Evolutionary conservation across 1,284 basidiomycete genomes (phyloP), one percentile per base, ranked within the genome.

Genomic region (Apiotrichum mycotoxinovorans): DNA sequence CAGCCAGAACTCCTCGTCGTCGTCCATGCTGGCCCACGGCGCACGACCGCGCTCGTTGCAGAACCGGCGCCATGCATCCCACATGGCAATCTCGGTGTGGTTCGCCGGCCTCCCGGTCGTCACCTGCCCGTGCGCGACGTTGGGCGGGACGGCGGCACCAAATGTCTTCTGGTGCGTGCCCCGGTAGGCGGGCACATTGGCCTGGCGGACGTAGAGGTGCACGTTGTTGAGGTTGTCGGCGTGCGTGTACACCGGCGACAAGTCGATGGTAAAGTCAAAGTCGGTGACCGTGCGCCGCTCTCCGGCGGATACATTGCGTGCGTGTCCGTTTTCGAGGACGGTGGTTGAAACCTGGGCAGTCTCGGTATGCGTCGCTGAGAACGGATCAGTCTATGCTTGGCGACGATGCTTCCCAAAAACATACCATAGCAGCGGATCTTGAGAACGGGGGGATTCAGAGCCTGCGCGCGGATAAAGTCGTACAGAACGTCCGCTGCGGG

Each of bases 191-290:
- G 67, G 56, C 4, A 51, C 23, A 12, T 51, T 37, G 12, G 38
- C 23, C 11, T 18, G 22, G 26, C 25, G 9, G 17, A 66, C 57
- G 23, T 51, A 52, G 3, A 74, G 48, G 43, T 63, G 59, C 45
- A 74, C 59, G 45, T 73, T 69, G 41, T 65, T 57, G 12, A 38
- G 56, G 60, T 66, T 73, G 40, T 68, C 56, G 14, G 60, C 58
- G 51, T 71, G 72, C 22, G 52, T 51, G 44, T 67, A 51, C 23
- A 69, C 54, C 7, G 60, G 51, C 2, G 62, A 56, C 34, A 74
- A 48, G 54, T 75, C 68, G 61, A 75, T 71, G 23, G 52, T 64
- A 41, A 75, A 75, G 50, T 73, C 64, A 51, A 75, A 75, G 52
- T 75, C 73, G 35, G 63, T 56, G 23, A 73, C 64, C 8, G 43